Percentiles rank a stretch among this genome's conserved stretches.
Evolutionary conservation across 2,329 filamentous ascomycete species (phyloP).

Genomic region (Aspergillus jensenii): DNA sequence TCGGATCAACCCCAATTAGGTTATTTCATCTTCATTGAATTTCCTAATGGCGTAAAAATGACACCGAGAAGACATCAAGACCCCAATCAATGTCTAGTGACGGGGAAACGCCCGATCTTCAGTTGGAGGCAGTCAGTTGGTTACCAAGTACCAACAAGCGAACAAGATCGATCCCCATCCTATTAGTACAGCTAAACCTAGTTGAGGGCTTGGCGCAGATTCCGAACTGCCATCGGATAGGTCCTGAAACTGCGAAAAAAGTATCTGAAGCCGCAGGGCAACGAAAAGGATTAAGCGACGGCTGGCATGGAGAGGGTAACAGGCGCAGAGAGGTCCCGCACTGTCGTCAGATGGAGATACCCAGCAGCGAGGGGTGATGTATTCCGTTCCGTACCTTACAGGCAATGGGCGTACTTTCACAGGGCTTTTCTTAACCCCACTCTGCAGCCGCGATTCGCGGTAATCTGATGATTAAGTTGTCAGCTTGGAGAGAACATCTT

Average conservation of each 20-base stretch:
- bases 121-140: background rate
- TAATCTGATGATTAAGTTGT: background rate
- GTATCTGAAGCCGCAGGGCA: background rate
- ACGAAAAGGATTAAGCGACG: slow-evolving; percentile 4
- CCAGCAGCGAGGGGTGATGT: background rate
- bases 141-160: no score
- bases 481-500: background rate
- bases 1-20: slow-evolving; percentile 6
- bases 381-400: slow-evolving; percentile 13
- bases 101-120: slow-evolving; percentile 2
- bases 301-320: background rate
- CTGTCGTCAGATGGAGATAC: slow-evolving; percentile 5
- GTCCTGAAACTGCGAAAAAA: slow-evolving; percentile 2
- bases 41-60: slow-evolving; percentile 2
- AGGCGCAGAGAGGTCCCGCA: background rate
- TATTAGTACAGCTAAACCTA: slow-evolving; percentile 11
- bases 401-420: slow-evolving; percentile 1
- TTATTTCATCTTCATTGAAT: background rate
- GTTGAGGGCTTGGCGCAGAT: slow-evolving; percentile 14
- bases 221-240: slow-evolving; percentile 9
- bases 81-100: background rate
- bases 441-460: background rate
- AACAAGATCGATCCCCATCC: background rate
- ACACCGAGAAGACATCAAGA: slow-evolving; percentile 7
- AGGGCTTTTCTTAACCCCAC: background rate